Conservation (phyloP, 768 basidiomycete genomes). For the Steccherinum ochraceum region DNA sequence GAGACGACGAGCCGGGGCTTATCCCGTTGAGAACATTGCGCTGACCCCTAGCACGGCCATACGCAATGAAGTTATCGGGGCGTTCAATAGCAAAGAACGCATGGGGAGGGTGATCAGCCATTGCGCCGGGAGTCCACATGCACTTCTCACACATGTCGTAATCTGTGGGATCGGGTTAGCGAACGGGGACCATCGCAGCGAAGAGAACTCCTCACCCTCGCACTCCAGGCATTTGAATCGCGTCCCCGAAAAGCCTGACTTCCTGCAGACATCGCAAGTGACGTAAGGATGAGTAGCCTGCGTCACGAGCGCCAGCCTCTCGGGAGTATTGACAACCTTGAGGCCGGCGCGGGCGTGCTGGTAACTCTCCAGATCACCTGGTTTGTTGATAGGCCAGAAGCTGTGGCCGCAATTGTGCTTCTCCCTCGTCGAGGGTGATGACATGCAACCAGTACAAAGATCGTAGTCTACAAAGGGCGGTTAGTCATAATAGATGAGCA, state of each 20-base stretch:
- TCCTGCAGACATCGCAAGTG: conserved; percentile 56
- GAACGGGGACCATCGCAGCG: too few species aligned
- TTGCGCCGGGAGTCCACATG: not conserved
- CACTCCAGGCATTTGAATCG: conserved; percentile 80
- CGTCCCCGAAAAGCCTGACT: conserved; percentile 47
- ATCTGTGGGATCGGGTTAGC: too few species aligned
- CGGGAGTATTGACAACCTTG: conserved; percentile 6
- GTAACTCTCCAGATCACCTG: conserved; percentile 1
- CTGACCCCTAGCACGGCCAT: not conserved
- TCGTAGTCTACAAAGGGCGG: conserved; percentile 10
- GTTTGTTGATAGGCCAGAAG: conserved; percentile 13
- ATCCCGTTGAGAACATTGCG: not conserved
- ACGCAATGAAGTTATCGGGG: not conserved
- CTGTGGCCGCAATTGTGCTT: conserved; percentile 8
- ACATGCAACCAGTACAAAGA: conserved; percentile 14
- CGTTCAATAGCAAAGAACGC: not conserved
- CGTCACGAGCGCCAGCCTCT: not conserved
- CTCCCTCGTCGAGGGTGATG: conserved; percentile 7
- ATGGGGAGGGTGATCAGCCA: not conserved
- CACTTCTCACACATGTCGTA: not conserved
- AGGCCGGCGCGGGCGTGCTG: not conserved
- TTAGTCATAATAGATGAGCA: not conserved
- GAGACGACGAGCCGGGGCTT: not conserved
- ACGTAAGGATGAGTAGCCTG: conserved; percentile 40
- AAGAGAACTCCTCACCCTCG: conserved; percentile 25